Evolutionary conservation across 441 rosid genomes (phyloP), one percentile per base, ranked within the genome.

Genomic region (Syzygium syzygioides): DNA sequence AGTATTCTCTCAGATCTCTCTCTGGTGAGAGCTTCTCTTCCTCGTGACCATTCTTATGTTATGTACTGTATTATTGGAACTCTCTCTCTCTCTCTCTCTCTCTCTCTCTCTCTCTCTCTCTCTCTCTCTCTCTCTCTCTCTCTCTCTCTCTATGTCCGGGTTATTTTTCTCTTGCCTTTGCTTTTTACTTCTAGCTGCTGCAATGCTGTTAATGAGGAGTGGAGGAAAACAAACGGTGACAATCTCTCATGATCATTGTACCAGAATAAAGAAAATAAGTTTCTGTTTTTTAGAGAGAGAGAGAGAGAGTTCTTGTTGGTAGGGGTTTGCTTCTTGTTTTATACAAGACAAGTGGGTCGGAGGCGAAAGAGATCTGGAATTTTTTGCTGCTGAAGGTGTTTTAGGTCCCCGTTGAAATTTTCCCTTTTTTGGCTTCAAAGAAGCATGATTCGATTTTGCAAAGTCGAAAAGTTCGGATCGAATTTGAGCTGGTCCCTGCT

Each of bases 31-130:
- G 89, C 89, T 37, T 89, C 89, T 85, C 83, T 76, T 41, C 91
- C 96, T 93, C 95, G 96, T 95, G 96, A 94, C 95, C 92, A 91
- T 92, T 93, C 93, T 88, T 59, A 85, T 86, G 57, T 89, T 68
- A 53, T 34, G 91, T 89, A 88, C 90, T 90, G 91, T 91, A 80
- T 88, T 91, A 88, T 92, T 89, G 91, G 89, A 86, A 50, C 79
- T 18, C 85, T 92, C 79, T 88, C 80, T 88, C 37, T 88, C 80
- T 32, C 79, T 66, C 79, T 68, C 48, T 68, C 37, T 68, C 79
- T 68, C 48, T 68, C 80, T 71, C 48, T 62, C 37, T 15, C 20
- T 30, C 37, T 64, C 76, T 30, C 55, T 54, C 79, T 18, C 85
- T 92, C 79, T 68, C 48, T 68, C 37, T 68, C 34, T 32, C 34